Percentiles rank a stretch among this genome's conserved stretches.
phyloP scores from a whole-genome alignment of 208 protist genomes.

The Jaenimonas drosophilae region DNA sequence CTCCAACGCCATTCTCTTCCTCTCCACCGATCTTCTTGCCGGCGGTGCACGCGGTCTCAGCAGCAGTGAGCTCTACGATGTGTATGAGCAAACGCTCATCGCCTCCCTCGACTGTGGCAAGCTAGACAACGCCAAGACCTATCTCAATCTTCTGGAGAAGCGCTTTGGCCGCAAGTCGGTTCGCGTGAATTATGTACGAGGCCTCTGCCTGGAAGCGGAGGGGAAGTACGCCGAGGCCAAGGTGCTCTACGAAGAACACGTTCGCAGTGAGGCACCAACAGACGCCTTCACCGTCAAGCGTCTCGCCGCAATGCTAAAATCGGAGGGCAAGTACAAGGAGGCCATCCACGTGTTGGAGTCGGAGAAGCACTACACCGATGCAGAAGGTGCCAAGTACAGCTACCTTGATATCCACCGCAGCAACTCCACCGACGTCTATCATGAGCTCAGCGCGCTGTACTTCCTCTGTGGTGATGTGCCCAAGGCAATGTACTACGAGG shows the following conservation, averaged over 20 bases:
- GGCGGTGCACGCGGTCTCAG: constrained; percentile 38
- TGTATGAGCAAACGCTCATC: constrained; percentile 76
- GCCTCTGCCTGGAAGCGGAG: constrained; percentile 66
- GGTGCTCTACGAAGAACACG: constrained; percentile 38
- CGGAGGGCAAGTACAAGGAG: constrained; percentile 52
- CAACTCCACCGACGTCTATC: constrained; percentile 22
- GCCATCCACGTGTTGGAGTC: constrained; percentile 65
- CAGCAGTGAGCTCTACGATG: constrained; percentile 36
- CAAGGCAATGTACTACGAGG: constrained; percentile 55
- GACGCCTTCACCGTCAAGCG: constrained; percentile 63
- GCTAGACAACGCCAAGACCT: constrained; percentile 39
- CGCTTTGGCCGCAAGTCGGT: constrained; percentile 60
- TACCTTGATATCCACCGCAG: constrained; percentile 63
- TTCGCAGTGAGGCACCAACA: constrained; percentile 44
- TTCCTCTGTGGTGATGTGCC: constrained; percentile 42
- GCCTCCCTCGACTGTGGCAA: constrained; percentile 67
- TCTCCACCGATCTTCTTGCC: constrained; percentile 67
- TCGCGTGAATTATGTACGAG: constrained; percentile 62
- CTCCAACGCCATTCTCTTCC: constrained; percentile 53
- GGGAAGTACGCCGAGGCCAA: constrained; percentile 46
- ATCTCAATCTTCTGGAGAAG: constrained; percentile 58
- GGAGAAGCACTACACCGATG: constrained; percentile 54
- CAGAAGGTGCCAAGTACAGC: constrained; percentile 45
- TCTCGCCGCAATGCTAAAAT: constrained; percentile 58
- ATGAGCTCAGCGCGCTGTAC: constrained; percentile 63